Base-by-base conservation (phyloP, 345 rosid species). In the Combretum micranthum region DNA sequence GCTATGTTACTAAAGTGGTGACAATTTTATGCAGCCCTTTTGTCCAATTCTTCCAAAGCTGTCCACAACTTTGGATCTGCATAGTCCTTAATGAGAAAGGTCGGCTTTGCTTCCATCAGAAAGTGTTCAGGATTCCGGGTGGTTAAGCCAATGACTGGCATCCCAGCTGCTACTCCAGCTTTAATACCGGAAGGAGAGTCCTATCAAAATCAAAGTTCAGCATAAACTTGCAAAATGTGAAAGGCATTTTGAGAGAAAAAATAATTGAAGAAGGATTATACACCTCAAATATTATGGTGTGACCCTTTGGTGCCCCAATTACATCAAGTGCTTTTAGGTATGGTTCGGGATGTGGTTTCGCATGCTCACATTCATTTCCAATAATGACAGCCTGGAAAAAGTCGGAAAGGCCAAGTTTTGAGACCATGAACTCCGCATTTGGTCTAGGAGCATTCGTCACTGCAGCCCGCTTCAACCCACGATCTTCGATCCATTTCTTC, bases 141-240 rank as follows among this genome's bases (percentile, higher is more conserved):
- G 10, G 82, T 70, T 39, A 94, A 44, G 59, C 97, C 97, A 39
- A 84, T 57, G 56, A 88, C 97, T 0, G 96, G 97, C 82, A 90
- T 72, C 20, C 90, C 99, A 13, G 97, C 99, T 14, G 93, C 96
- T 59, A 94, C 99, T 65, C 97, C 99, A 21, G 99, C 97, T 73
- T 59, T 85, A 15, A 90, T 94, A 59, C 99, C 97, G 0, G 99
- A 90, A 43, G 76, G 72, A 0, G 97, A 94, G 67, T 94, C 97
- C 96, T 87, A 48, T 16, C 47, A 58, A 57, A 16, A 61, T 21
- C 19, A 20, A 52, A 13, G 16, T 55, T 37, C 25, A 18, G 9
- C 52, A 14, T 4, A 25, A 2, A 55, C 20, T 46, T 54, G 32
- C 20, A 54, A 37, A n/a, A 17, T 13, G 18, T 0, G 19, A 47